phyloP scores from a whole-genome alignment of 2,329 filamentous ascomycete genomes.

The Pseudogymnoascus sp. region DNA sequence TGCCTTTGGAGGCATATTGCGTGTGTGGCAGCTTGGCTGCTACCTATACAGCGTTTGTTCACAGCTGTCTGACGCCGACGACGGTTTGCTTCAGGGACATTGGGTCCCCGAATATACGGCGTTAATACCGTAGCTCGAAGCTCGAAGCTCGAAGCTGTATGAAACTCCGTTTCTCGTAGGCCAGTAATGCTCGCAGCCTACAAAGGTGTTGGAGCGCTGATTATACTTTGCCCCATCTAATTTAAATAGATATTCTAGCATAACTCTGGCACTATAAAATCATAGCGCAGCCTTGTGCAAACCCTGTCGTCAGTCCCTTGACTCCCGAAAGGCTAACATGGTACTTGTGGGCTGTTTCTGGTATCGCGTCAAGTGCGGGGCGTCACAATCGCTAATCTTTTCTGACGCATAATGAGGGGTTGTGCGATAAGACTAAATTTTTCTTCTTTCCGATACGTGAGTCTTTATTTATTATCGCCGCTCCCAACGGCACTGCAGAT shows the following conservation, averaged over 20 bases:
- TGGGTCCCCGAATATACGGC: neutral
- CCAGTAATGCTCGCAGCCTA: neutral
- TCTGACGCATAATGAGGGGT: constrained; percentile 8
- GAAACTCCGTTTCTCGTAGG: neutral
- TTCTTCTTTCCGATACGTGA: constrained; percentile 4
- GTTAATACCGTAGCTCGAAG: neutral
- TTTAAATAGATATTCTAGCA: neutral
- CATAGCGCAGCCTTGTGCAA: constrained; percentile 6
- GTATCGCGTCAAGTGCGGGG: constrained; percentile 6
- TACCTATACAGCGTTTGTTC: neutral
- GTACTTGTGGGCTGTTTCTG: constrained; percentile 5
- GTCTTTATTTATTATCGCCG: constrained; percentile 6
- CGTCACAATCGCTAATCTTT: constrained; percentile 8
- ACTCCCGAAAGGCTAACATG: constrained; percentile 4
- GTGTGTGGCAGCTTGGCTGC: neutral
- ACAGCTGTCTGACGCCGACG: neutral
- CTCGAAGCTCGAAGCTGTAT: neutral
- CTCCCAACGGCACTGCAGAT: neutral
- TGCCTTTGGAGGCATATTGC: constrained; percentile 41
- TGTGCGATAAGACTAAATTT: constrained; percentile 7
- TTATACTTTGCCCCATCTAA: neutral
- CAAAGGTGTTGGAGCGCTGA: neutral
- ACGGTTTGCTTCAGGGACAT: neutral
- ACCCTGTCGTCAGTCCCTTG: constrained; percentile 1
- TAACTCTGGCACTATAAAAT: neutral